Percentiles rank a stretch among this genome's conserved stretches.
These are phyloP conservation scores for Penicillium ucsense DNA, from an alignment of 495 filamentous ascomycete genomes.

Conservation along the genomic window DNA sequence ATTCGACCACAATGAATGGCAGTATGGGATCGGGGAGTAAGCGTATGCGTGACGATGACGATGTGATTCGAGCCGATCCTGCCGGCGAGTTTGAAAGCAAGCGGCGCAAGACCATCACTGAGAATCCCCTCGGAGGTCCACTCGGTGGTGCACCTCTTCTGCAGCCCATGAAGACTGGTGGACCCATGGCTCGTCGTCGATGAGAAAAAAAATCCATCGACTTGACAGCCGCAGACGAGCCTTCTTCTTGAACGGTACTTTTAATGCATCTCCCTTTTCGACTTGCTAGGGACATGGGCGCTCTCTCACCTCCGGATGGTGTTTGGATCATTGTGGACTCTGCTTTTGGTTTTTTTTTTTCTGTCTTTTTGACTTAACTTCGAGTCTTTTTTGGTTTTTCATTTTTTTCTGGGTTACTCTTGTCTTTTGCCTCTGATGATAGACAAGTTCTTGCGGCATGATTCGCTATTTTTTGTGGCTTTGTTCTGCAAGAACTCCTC, in stretches of 20 bases:
- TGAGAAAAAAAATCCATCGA: conserved; percentile 13
- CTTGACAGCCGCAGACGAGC: neutral
- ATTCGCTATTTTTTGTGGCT: neutral
- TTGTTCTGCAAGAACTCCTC: conserved; percentile 1
- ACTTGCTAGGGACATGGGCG: too few relatives aligned
- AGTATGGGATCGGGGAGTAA: conserved; percentile 54
- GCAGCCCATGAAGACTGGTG: conserved; percentile 38
- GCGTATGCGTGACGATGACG: conserved; percentile 70
- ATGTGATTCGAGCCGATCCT: conserved; percentile 62
- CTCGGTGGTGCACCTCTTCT: conserved; percentile 33
- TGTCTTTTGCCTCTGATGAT: conserved; percentile 6
- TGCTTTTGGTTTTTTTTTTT: conserved; percentile 6
- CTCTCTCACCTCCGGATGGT: conserved; percentile 8
- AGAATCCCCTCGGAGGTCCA: conserved; percentile 41
- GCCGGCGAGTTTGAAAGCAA: conserved; percentile 61
- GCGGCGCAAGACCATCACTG: conserved; percentile 71
- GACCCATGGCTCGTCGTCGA: conserved; percentile 29
- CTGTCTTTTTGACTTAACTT: neutral
- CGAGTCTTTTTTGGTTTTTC: neutral
- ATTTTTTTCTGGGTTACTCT: neutral
- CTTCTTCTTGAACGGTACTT: neutral
- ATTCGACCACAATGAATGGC: conserved; percentile 55
- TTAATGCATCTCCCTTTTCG: too few relatives aligned
- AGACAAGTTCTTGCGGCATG: neutral
- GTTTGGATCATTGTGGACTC: neutral